Conservation (phyloP, 2,329 filamentous ascomycete species). For the Periconia digitata region DNA sequence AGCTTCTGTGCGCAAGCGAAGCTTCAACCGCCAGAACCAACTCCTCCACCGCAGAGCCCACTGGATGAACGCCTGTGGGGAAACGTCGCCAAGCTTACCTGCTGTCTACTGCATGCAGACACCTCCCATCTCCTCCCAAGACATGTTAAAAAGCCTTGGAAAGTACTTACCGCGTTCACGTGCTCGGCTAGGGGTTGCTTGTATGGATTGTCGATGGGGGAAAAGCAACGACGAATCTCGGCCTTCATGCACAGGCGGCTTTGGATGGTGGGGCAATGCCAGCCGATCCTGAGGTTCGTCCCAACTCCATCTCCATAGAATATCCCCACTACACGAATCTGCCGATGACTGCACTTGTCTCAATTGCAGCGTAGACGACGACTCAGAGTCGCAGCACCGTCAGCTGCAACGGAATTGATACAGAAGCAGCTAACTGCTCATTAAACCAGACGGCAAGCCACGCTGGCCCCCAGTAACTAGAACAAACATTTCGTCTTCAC, state of each 20-base stretch:
- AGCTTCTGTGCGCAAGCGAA: slow-evolving; percentile 29
- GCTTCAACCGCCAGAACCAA: slow-evolving; percentile 27
- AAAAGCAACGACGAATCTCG: neutral
- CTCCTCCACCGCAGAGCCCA: slow-evolving; percentile 12
- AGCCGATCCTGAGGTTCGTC: no score
- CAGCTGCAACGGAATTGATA: neutral
- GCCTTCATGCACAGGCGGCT: slow-evolving; percentile 13
- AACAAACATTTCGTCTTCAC: slow-evolving; percentile 13
- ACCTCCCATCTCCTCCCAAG: slow-evolving; percentile 14
- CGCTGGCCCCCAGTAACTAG: no score
- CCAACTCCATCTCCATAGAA: no score
- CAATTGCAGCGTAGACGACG: neutral
- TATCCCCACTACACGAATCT: no score
- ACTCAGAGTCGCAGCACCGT: neutral
- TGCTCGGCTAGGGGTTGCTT: slow-evolving; percentile 11
- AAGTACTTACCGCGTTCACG: slow-evolving; percentile 9
- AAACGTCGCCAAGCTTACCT: slow-evolving; percentile 21
- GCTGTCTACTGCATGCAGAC: slow-evolving; percentile 12
- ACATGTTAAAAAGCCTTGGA: slow-evolving; percentile 16
- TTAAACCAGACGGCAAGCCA: no score
- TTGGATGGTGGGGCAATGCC: neutral
- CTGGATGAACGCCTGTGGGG: slow-evolving; percentile 24
- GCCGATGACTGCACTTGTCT: no score
- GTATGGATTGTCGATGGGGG: neutral
- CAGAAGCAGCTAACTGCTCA: no score